Base-by-base conservation (phyloP, 2,329 filamentous ascomycete species). In the Coniella lustricola region DNA sequence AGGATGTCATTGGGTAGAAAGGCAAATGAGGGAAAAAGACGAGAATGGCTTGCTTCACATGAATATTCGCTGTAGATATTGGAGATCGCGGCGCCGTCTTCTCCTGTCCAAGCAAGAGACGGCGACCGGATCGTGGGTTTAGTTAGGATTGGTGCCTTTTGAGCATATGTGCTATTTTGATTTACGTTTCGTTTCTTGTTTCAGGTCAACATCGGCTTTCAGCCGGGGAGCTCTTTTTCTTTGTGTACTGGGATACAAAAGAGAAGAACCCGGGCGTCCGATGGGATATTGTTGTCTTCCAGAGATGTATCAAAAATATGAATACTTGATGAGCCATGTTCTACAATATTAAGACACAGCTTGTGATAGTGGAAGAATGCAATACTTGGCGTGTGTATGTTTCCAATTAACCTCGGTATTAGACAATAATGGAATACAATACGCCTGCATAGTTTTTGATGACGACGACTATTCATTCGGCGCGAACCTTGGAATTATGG, bases 311-410 rank as follows among this genome's bases (percentile, higher is more conserved):
- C 32, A 20, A 33, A n/a, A 42, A 16, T 25, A 42, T 21, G 32
- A 16, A 42, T 39, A 37, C 38, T 29, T 38, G 44, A 46, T 38
- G 44, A 46, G 44, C 34, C 38, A 46, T 46, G 44, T 34, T 34
- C 22, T 12, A 46, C 37, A 46, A 12, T 25, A 46, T 13, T 4
- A 14, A 16, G 13, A 35, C 14, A 5, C 33, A 35, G 10, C 5
- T 29, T n/a, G n/a, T n/a, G n/a, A n/a, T n/a, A n/a, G n/a, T n/a
- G n/a, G n/a, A n/a, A n/a, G n/a, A n/a, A n/a, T n/a, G n/a, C n/a
- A n/a, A n/a, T n/a, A n/a, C n/a, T 34, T 9, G 10, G 32, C 32
- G 7, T 34, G 32, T n/a, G n/a, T n/a, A n/a, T n/a, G n/a, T n/a
- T n/a, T n/a, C n/a, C n/a, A n/a, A n/a, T n/a, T n/a, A n/a, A n/a